A percentile compares a stretch with the other conserved stretches of the same genome.
phyloP scores from a whole-genome alignment of 805 yeast genomes.

The Starmerella cellae region DNA sequence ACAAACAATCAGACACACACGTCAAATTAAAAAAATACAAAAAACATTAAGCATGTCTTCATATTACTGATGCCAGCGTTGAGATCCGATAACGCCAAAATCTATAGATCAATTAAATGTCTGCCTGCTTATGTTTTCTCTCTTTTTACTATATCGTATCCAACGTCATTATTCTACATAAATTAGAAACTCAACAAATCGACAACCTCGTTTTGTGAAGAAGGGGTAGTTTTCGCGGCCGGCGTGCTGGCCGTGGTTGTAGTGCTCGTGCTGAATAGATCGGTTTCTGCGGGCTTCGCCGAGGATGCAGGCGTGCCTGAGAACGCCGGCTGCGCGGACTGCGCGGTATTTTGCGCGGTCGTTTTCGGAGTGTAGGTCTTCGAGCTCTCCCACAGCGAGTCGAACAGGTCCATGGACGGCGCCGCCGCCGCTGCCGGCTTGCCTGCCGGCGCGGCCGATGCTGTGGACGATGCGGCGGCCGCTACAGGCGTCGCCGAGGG shows the following conservation, averaged over 20 bases:
- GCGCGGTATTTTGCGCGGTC: neutral
- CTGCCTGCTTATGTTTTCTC: too few relatives aligned
- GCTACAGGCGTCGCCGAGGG: slow-evolving; percentile 7
- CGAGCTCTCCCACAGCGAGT: slow-evolving; percentile 29
- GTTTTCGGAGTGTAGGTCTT: slow-evolving; percentile 17
- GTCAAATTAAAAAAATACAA: too few relatives aligned
- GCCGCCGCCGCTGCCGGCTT: slow-evolving; percentile 16
- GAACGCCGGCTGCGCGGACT: neutral
- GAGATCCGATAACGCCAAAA: too few relatives aligned
- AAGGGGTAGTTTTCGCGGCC: neutral
- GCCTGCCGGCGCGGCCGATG: slow-evolving; percentile 6
- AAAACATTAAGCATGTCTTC: too few relatives aligned
- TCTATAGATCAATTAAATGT: too few relatives aligned
- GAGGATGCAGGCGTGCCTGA: too few relatives aligned
- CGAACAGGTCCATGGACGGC: slow-evolving; percentile 28
- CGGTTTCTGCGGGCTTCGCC: too few relatives aligned
- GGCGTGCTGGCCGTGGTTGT: neutral
- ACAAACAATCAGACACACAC: too few relatives aligned
- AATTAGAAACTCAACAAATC: too few relatives aligned
- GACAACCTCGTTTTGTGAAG: slow-evolving; percentile 2
- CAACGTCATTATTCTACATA: too few relatives aligned
- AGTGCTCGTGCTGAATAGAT: neutral
- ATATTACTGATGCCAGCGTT: too few relatives aligned
- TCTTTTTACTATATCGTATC: too few relatives aligned
- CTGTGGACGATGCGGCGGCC: slow-evolving; percentile 15